Conservation (phyloP, 2,329 filamentous ascomycete species). For the Aspergillus sp. region DNA sequence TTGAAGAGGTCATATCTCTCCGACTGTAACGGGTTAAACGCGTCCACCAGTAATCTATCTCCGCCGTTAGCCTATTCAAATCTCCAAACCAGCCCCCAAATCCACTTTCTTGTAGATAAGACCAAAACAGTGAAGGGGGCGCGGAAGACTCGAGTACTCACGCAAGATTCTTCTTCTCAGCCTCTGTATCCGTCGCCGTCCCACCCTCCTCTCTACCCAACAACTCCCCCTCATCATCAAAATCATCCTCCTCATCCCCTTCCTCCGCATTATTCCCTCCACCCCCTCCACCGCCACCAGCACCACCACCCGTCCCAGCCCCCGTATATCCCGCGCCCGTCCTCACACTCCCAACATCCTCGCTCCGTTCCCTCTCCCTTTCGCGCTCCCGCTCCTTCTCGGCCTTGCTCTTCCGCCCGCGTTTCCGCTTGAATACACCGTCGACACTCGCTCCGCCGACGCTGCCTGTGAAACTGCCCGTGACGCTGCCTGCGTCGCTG, state of each 20-base stretch:
- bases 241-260: slow-evolving; percentile 57
- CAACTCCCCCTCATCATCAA: slow-evolving; percentile 52
- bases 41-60: slow-evolving; percentile 49
- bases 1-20: slow-evolving; percentile 56
- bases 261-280: slow-evolving; percentile 48
- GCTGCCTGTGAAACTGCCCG: slow-evolving; percentile 49
- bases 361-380: slow-evolving; percentile 24
- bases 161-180: slow-evolving; percentile 57
- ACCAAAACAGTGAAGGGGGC: slow-evolving; percentile 12
- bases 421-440: slow-evolving; percentile 43
- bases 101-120: slow-evolving; percentile 10
- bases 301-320: slow-evolving; percentile 35
- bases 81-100: slow-evolving; percentile 12
- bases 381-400: slow-evolving; percentile 43
- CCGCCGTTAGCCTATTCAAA: neutral
- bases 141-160: slow-evolving; percentile 34
- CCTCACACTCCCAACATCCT: slow-evolving; percentile 34
- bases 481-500: slow-evolving; percentile 48
- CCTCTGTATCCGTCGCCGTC: slow-evolving; percentile 51
- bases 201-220: slow-evolving; percentile 50
- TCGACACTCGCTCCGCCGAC: slow-evolving; percentile 42
- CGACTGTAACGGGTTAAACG: slow-evolving; percentile 53
- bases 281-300: slow-evolving; percentile 44
- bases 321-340: slow-evolving; percentile 28
- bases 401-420: slow-evolving; percentile 44